Base-by-base conservation (phyloP, 2,329 filamentous ascomycete species). In the Ambrosiella beaveri region DNA sequence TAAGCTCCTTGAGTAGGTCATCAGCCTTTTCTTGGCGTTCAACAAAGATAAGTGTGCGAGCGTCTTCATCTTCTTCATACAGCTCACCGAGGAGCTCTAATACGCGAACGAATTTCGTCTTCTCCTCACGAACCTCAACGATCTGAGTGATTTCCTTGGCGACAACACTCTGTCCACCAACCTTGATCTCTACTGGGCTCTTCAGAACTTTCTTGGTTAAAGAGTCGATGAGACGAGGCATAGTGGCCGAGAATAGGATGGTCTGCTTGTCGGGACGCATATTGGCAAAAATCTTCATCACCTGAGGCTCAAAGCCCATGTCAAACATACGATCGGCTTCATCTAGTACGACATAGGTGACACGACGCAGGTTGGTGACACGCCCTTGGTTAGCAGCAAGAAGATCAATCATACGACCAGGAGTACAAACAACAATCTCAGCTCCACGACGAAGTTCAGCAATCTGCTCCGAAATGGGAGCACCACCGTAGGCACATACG, bases 321-420 rank as follows among this genome's bases (percentile, higher is more conserved):
- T 98, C 93, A 68, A 97, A 96, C 93, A 98, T 97, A 62, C 93
- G 85, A 70, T 98, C 93, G 53, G 93, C 93, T 71, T 98, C 93
- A 67, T 98, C 93, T 44, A 98, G 79, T 9, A 98, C 93, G 27
- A 96, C 82, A 68, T 97, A 98, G 0, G 88, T 93, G 11, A 95
- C 88, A 62, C 93, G 80, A 64, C 80, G 82, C 59, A 98, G 75
- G 66, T 94, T 97, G 11, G 91, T 95, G 8, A 97, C 90, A 62
- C 90, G 82, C n/a, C 91, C 91, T 63, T 87, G 85, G 67, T 97
- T 98, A 56, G 90, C 89, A 45, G 89, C 88, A 38, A 98, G 75
- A 15, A 98, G 79, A 74, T 98, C 93, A 65, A 98, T 96, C 77
- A 97, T 85, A 59, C 93, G 86, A 19, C 93, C 93, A 13, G 93